Evolutionary conservation across 2,329 filamentous ascomycete genomes (phyloP), one percentile per base, ranked within the genome.

Genomic region (Sordariomycetes sp.): DNA sequence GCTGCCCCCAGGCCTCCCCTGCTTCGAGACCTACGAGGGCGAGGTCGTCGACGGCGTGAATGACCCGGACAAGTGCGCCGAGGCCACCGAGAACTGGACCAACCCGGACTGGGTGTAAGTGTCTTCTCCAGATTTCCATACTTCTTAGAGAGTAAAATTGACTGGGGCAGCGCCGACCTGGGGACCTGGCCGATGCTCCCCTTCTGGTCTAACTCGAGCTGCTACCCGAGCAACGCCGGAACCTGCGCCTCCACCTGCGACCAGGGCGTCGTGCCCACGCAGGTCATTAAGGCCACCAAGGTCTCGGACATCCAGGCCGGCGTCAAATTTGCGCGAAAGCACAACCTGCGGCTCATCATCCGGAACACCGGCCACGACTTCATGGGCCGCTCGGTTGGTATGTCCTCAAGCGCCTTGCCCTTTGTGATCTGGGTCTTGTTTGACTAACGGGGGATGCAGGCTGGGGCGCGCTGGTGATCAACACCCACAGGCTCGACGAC

Each of bases 1-100:
- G 0, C 68, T 77, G 2, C 82, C 83, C 0, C 64, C 83, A 2
- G 82, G 74, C 0, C 66, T 74, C 2, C 69, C 76, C 0, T 86
- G 82, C 64, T 81, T 85, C 62, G 68, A 68, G 6, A 64, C 63
- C 22, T 81, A 79, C 63, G 68, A 82, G 64, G 71, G 70, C 6
- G 65, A 65, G 5, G n/a, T 25, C 22, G 35, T 46, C 20, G 32
- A 14, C 3, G 51, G 56, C 18, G 56, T 24, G n/a, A 46, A 53
- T 22, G 56, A 58, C 35, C 48, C 48, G 3, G 56, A 28, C 4
- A 68, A 64, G 34, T 83, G 80, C 64, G 59, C 65, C 1, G 64
- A 61, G 2, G 64, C 80, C 20, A 64, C 69, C 59, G 61, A 59
- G 12, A 59, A 67, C 51, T 76, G 73, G 72, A 63, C 60, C 48